phyloP scores from a whole-genome alignment of 331 rosid species.

The Phaseolus coccineus region DNA sequence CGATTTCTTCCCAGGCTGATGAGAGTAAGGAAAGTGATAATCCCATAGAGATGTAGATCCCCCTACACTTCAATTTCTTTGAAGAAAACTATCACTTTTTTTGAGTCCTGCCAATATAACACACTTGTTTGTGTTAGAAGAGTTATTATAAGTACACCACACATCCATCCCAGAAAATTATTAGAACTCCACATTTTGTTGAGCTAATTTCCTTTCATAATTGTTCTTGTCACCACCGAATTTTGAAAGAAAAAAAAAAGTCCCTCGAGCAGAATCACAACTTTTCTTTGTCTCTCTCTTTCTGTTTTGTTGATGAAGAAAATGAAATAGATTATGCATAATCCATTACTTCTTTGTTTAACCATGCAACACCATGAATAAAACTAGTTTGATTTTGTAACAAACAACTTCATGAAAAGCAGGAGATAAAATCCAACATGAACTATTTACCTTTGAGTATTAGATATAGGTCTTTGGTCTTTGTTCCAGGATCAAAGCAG shows the following conservation, averaged over 20 bases:
- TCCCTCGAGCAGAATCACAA: neutral
- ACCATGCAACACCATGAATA: neutral
- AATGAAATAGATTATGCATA: neutral
- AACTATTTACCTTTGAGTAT: constrained; percentile 42
- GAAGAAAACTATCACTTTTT: constrained; percentile 9
- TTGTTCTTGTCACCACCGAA: neutral
- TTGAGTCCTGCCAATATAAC: constrained; percentile 42
- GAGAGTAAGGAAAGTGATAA: constrained; percentile 61
- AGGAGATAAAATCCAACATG: constrained; percentile 4
- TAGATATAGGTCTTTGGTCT: constrained; percentile 7
- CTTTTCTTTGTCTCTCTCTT: neutral
- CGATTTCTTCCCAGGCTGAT: constrained; percentile 74
- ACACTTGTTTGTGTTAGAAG: constrained; percentile 1
- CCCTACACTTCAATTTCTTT: constrained; percentile 34
- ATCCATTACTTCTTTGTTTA: neutral
- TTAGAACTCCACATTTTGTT: constrained; percentile 38
- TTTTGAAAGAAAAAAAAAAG: neutral
- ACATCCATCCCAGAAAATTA: neutral
- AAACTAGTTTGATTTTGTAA: neutral
- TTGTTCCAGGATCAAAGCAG: constrained; percentile 33
- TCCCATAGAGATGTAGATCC: constrained; percentile 56
- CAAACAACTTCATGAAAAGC: constrained; percentile 17
- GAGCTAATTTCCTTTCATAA: constrained; percentile 15
- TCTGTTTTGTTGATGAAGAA: neutral
- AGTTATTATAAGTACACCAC: neutral